Percentiles rank a stretch among this genome's conserved stretches.
phyloP scores from a whole-genome alignment of 805 yeast species.

The Saccharomyces cerevisiae region DNA sequence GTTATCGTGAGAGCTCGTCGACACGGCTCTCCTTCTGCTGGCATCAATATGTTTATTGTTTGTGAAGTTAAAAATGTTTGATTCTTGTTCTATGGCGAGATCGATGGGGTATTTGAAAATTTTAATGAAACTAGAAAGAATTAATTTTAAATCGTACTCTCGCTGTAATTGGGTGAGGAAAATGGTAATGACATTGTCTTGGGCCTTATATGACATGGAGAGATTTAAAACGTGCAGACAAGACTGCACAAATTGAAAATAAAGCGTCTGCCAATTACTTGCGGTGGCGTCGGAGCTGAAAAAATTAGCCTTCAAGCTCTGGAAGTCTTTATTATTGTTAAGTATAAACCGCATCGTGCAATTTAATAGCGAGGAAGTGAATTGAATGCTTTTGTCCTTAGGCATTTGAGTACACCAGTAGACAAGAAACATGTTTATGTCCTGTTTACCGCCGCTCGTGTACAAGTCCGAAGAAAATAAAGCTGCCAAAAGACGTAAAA shows the following conservation, averaged over 20 bases:
- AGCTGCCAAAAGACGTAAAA: background rate
- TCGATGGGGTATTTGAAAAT: constrained; percentile 42
- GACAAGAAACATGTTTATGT: background rate
- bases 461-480: background rate
- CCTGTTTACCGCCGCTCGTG: background rate
- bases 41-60: background rate
- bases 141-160: constrained; percentile 44
- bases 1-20: background rate
- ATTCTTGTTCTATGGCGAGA: constrained; percentile 32
- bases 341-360: background rate
- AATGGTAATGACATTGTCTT: constrained; percentile 2
- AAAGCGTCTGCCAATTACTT: background rate
- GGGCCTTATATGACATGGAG: background rate
- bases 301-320: background rate
- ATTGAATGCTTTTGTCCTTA: background rate
- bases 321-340: background rate
- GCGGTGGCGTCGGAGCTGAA: background rate
- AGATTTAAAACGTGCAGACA: background rate
- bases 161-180: constrained; percentile 46
- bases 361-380: background rate
- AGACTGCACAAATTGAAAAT: background rate
- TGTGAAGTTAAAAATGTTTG: constrained; percentile 15
- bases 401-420: background rate
- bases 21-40: constrained; percentile 1
- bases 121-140: constrained; percentile 41